Percentiles rank a stretch among this genome's conserved stretches.
These are phyloP conservation scores for Yarrowia osloensis DNA, from an alignment of 805 yeast genomes.

Conservation along the genomic window DNA sequence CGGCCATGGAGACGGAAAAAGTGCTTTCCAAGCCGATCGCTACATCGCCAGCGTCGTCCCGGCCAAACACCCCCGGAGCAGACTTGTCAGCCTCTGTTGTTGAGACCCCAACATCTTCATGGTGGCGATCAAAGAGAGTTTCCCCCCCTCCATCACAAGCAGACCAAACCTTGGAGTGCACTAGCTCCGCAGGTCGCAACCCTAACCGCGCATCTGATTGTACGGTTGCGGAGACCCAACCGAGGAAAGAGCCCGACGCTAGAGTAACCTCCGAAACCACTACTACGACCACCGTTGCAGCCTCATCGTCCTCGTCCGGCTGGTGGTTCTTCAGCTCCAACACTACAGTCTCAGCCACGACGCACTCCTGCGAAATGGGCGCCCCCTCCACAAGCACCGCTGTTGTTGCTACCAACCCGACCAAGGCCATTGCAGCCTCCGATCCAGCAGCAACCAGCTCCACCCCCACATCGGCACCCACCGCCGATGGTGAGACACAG, in stretches of 20 bases:
- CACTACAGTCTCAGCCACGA: neutral
- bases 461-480: neutral
- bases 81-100: neutral
- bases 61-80: neutral
- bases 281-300: neutral
- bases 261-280: neutral
- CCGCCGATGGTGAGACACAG: neutral
- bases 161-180: constrained; percentile 5
- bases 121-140: constrained; percentile 27
- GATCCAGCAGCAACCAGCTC: constrained; percentile 1
- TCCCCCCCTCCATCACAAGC: constrained; percentile 18
- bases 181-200: neutral
- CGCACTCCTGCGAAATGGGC: neutral
- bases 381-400: neutral
- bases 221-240: constrained; percentile 23
- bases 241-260: neutral
- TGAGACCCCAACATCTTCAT: constrained; percentile 21
- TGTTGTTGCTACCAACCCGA: neutral
- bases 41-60: neutral
- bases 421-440: neutral
- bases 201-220: constrained; percentile 31
- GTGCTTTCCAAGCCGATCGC: neutral
- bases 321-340: constrained; percentile 27
- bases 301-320: neutral
- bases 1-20: constrained; percentile 5